phyloP scores from a whole-genome alignment of 805 yeast species.

The Yarrowia sp. region DNA sequence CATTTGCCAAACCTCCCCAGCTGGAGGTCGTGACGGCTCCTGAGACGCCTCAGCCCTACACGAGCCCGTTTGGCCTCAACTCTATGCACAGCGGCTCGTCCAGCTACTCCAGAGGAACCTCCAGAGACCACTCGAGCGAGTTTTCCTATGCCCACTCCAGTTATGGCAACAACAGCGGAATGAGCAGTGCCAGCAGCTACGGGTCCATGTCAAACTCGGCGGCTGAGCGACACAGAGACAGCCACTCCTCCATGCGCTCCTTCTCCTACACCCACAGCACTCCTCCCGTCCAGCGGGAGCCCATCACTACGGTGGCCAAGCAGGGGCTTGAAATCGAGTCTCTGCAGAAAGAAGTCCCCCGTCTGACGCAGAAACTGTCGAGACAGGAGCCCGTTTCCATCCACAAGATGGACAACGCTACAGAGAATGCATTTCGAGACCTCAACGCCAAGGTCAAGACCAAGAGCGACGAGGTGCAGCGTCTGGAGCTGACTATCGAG shows the following conservation, averaged over 20 bases:
- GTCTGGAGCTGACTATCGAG: conserved; percentile 7
- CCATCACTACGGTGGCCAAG: neutral
- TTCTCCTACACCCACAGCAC: neutral
- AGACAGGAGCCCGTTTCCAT: neutral
- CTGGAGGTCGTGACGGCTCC: neutral
- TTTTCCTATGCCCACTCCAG: neutral
- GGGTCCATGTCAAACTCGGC: conserved; percentile 3
- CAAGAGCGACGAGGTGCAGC: neutral
- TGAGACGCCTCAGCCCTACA: neutral
- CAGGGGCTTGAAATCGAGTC: conserved; percentile 18
- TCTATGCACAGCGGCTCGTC: conserved; percentile 14
- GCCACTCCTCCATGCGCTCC: neutral
- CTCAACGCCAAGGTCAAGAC: neutral
- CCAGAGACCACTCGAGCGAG: neutral
- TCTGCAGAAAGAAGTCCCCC: neutral
- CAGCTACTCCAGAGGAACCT: conserved; percentile 2
- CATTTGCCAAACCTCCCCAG: neutral
- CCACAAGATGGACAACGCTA: neutral
- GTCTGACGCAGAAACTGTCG: neutral
- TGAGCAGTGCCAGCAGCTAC: neutral
- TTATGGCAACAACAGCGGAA: conserved; percentile 5
- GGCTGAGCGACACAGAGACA: neutral
- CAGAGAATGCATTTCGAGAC: conserved; percentile 1
- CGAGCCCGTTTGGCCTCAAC: neutral
- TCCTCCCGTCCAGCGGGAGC: neutral